Conservation (phyloP, 805 yeast genomes). For the Dipodascopsis tothii region DNA sequence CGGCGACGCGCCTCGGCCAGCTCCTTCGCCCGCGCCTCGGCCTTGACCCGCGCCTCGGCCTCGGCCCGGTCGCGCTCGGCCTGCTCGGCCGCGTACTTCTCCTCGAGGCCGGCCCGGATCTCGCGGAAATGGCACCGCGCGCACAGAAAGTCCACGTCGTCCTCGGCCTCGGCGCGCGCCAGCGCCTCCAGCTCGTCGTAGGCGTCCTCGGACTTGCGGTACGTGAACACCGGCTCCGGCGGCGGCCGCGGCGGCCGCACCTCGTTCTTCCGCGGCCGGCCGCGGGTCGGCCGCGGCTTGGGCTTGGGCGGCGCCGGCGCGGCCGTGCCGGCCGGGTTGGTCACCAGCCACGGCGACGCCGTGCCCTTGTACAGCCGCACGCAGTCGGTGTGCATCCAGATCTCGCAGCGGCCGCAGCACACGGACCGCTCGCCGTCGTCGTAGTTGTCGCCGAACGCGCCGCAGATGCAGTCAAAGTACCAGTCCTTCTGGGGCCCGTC, state of each 20-base stretch:
- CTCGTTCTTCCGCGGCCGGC: background rate
- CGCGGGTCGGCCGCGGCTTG: background rate
- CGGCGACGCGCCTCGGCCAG: too few relatives aligned
- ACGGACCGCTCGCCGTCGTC: constrained; percentile 36
- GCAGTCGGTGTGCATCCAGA: constrained; percentile 38
- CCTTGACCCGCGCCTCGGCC: constrained; percentile 13
- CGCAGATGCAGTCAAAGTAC: constrained; percentile 38
- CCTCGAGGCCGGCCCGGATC: background rate
- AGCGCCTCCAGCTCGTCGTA: background rate
- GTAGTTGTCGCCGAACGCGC: constrained; percentile 33
- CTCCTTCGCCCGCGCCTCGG: constrained; percentile 1
- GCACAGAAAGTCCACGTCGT: background rate
- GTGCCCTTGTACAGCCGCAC: constrained; percentile 12
- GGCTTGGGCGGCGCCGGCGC: background rate
- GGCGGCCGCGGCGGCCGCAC: too few relatives aligned
- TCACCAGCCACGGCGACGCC: background rate
- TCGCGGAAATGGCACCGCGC: background rate
- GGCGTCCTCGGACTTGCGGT: background rate
- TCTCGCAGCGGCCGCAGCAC: constrained; percentile 34
- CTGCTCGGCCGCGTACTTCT: background rate
- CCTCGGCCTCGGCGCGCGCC: background rate
- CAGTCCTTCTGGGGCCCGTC: constrained; percentile 23
- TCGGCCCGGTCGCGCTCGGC: constrained; percentile 6
- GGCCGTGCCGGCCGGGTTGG: too few relatives aligned
- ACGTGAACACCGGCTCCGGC: too few relatives aligned